Conservation (phyloP, 2,329 filamentous ascomycete genomes). For the Alternaria tenuissima region DNA sequence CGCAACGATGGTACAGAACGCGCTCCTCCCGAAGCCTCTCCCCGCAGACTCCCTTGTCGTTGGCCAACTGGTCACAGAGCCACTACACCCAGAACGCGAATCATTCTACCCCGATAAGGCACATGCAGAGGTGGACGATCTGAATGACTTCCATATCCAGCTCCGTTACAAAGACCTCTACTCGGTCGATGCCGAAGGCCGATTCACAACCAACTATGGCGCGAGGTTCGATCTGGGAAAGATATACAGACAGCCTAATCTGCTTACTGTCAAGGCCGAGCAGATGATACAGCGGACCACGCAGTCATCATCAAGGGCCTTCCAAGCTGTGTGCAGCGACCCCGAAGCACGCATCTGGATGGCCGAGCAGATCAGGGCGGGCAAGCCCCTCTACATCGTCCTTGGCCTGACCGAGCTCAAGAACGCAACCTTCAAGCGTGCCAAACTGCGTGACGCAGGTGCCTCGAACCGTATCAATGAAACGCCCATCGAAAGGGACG, state of each 20-base stretch:
- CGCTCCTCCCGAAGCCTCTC: conserved; percentile 48
- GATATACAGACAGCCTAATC: conserved; percentile 49
- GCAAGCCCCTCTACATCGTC: conserved; percentile 46
- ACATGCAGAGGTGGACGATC: conserved; percentile 45
- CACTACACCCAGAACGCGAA: conserved; percentile 48
- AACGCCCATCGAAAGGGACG: conserved; percentile 42
- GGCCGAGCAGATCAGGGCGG: conserved; percentile 34
- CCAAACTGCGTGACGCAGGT: conserved; percentile 47
- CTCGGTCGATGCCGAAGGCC: conserved; percentile 48
- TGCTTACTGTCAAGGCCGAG: conserved; percentile 47
- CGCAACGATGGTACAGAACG: conserved; percentile 44
- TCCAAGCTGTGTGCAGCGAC: conserved; percentile 46
- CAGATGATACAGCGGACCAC: conserved; percentile 50
- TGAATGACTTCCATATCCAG: conserved; percentile 52
- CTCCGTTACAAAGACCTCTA: conserved; percentile 51
- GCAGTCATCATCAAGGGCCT: conserved; percentile 36
- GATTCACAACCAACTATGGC: conserved; percentile 51
- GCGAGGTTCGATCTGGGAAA: conserved; percentile 50
- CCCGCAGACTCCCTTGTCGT: conserved; percentile 45
- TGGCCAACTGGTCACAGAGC: conserved; percentile 49
- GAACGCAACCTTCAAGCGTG: conserved; percentile 49
- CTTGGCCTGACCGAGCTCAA: conserved; percentile 51
- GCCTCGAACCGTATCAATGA: conserved; percentile 47
- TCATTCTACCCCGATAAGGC: conserved; percentile 47
- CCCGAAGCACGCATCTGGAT: conserved; percentile 47